phyloP scores from a whole-genome alignment of 2,329 filamentous ascomycete species.

The Zymoseptoria ardabiliae region DNA sequence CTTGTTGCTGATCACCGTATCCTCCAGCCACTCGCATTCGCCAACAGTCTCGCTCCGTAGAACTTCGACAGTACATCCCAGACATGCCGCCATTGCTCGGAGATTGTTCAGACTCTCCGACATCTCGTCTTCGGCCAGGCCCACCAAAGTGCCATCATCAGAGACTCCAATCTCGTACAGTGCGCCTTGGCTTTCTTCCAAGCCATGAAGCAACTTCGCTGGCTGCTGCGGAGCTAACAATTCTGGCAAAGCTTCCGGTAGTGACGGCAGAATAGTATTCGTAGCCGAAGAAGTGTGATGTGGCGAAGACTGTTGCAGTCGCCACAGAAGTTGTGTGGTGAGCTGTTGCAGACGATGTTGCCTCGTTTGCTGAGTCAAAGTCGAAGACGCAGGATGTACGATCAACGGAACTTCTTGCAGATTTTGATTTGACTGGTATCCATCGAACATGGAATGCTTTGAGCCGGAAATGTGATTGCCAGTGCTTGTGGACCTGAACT shows the following conservation, averaged over 20 bases:
- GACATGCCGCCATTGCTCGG: slow-evolving; percentile 80
- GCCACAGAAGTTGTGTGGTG: slow-evolving; percentile 91
- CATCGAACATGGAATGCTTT: slow-evolving; percentile 36
- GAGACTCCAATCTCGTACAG: slow-evolving; percentile 95
- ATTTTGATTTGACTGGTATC: slow-evolving; percentile 10
- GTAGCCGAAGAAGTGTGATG: slow-evolving; percentile 76
- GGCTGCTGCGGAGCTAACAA: slow-evolving; percentile 50
- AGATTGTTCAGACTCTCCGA: slow-evolving; percentile 82
- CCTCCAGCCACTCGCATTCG: slow-evolving; percentile 66
- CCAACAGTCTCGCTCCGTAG: slow-evolving; percentile 78
- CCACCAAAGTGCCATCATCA: slow-evolving; percentile 86
- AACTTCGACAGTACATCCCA: slow-evolving; percentile 80
- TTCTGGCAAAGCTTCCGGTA: slow-evolving; percentile 60
- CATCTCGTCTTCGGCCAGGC: slow-evolving; percentile 83
- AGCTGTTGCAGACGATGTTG: slow-evolving; percentile 83
- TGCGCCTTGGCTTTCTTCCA: slow-evolving; percentile 89
- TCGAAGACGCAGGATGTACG: slow-evolving; percentile 11
- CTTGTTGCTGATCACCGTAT: slow-evolving; percentile 17
- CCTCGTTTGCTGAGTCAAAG: slow-evolving; percentile 59
- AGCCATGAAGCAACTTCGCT: slow-evolving; percentile 56
- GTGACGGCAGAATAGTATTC: slow-evolving; percentile 64
- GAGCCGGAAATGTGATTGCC: slow-evolving; percentile 45
- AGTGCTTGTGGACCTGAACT: slow-evolving; percentile 66
- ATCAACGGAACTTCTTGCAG: slow-evolving; percentile 3
- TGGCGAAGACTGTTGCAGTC: slow-evolving; percentile 87